Base-by-base conservation (phyloP, 2,329 filamentous ascomycete genomes). In the Torrubiellomyces zombiae region DNA sequence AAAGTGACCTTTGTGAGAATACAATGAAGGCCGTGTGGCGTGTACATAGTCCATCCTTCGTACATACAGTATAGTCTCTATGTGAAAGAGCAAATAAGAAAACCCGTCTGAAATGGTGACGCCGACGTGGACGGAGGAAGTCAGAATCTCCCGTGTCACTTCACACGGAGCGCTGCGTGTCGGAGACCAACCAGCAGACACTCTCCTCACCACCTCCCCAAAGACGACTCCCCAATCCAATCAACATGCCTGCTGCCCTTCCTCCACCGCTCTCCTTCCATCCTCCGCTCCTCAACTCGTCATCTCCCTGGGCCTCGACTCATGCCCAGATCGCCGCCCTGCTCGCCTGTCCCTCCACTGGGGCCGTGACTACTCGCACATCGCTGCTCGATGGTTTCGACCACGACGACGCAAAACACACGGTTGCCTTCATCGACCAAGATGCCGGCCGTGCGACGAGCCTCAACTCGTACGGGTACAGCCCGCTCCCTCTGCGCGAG, bases 381-480 rank as follows among this genome's bases (percentile, higher is more conserved):
- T 68, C 69, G 3, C 58, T 80, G 5, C 46, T 77, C 10, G 33
- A 54, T 7, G 74, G 73, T 20, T 85, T 82, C 42, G 42, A 55
- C 1, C 73, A 83, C 42, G 53, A 77, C 34, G 45, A 61, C 3
- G 35, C 41, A 0, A 45, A 61, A 2, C 75, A 85, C 42, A 72
- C 75, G 40, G 75, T 71, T 34, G 51, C 63, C 3, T 76, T 82
- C 44, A 78, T 78, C 45, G 53, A 69, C 24, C 47, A 61, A 0
- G 32, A 40, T 1, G 11, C 6, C 2, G 26, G 28, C 0, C 29
- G 43, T 2, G 26, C 42, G 2, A 38, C 11, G 14, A 67, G 59
- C 26, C 43, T 83, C 26, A 85, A 86, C 42, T 80, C 67, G 0
- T 55, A 82, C 3, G 79, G 78, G 4, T 86, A 85, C 47, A 78